These are phyloP conservation scores for Xylariaceae sp. DNA, from an alignment of 2,329 filamentous ascomycete genomes.

Conservation along the genomic window DNA sequence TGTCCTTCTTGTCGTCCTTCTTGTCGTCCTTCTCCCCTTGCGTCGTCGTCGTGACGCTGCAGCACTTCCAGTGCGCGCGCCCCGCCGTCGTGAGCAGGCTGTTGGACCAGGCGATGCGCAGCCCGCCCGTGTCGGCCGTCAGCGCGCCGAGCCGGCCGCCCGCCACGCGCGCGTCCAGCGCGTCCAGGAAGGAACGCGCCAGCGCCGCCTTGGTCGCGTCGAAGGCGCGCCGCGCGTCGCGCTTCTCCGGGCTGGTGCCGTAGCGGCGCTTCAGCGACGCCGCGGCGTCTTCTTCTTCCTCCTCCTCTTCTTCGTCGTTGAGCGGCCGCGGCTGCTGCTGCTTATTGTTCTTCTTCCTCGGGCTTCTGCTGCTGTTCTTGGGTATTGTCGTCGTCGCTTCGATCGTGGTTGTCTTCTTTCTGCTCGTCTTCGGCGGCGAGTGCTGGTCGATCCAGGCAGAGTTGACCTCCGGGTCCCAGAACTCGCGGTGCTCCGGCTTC, in stretches of 20 bases:
- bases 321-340: no score
- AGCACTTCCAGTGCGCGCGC: conserved; percentile 63
- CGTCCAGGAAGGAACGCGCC: conserved; percentile 55
- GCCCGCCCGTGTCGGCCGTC: conserved; percentile 57
- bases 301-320: background rate
- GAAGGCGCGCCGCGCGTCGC: conserved; percentile 52
- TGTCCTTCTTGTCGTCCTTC: conserved; percentile 11
- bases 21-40: conserved; percentile 12
- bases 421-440: conserved; percentile 21
- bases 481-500: conserved; percentile 25
- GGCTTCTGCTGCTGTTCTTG: conserved; percentile 1
- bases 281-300: conserved; percentile 6
- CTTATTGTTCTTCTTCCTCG: background rate
- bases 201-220: conserved; percentile 53
- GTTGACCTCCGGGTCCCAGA: conserved; percentile 26
- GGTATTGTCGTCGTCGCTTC: background rate
- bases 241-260: conserved; percentile 26
- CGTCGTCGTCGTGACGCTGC: conserved; percentile 33
- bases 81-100: conserved; percentile 76
- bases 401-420: no score
- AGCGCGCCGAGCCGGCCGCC: conserved; percentile 50
- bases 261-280: conserved; percentile 24
- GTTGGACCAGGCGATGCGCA: conserved; percentile 66
- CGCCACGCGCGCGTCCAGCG: conserved; percentile 62
- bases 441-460: conserved; percentile 27